These are phyloP conservation scores for Neonectria neomacrospora DNA, from an alignment of 2,329 filamentous ascomycete genomes.

Conservation along the genomic window DNA sequence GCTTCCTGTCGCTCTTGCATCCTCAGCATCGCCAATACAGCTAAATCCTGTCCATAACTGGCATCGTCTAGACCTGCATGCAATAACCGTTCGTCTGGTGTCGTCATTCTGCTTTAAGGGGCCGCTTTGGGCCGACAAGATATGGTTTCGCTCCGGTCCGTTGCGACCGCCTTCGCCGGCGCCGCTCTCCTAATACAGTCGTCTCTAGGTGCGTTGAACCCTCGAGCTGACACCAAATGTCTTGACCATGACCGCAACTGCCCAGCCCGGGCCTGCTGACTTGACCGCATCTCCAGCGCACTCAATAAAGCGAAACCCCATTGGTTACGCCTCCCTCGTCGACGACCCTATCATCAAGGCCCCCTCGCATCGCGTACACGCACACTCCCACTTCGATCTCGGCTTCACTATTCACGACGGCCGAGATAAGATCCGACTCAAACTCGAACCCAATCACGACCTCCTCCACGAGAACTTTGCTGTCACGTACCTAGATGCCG, in stretches of 20 bases:
- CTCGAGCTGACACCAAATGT: neutral
- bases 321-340: slow-evolving; percentile 78
- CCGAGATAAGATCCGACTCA: slow-evolving; percentile 78
- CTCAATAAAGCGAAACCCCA: slow-evolving; percentile 79
- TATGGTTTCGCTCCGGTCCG: slow-evolving; percentile 50
- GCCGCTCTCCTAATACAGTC: slow-evolving; percentile 47
- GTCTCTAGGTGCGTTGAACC: slow-evolving; percentile 45
- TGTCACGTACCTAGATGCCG: slow-evolving; percentile 75
- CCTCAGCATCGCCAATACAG: neutral
- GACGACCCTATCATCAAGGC: slow-evolving; percentile 82
- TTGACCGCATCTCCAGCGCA: slow-evolving; percentile 62
- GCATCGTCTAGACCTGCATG: slow-evolving; percentile 26
- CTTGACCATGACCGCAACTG: neutral
- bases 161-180: slow-evolving; percentile 47
- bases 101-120: slow-evolving; percentile 29
- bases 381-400: slow-evolving; percentile 85
- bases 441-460: slow-evolving; percentile 90
- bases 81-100: slow-evolving; percentile 28
- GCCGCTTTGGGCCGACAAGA: slow-evolving; percentile 36
- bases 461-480: slow-evolving; percentile 81
- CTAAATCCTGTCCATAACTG: neutral
- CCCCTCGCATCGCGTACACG: slow-evolving; percentile 80
- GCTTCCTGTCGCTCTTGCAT: neutral
- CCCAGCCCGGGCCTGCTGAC: slow-evolving; percentile 31
- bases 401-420: slow-evolving; percentile 78